A percentile compares a stretch with the other conserved stretches of the same genome.
phyloP scores from a whole-genome alignment of 2,329 filamentous ascomycete genomes.

The Akanthomyces uredinophilus region DNA sequence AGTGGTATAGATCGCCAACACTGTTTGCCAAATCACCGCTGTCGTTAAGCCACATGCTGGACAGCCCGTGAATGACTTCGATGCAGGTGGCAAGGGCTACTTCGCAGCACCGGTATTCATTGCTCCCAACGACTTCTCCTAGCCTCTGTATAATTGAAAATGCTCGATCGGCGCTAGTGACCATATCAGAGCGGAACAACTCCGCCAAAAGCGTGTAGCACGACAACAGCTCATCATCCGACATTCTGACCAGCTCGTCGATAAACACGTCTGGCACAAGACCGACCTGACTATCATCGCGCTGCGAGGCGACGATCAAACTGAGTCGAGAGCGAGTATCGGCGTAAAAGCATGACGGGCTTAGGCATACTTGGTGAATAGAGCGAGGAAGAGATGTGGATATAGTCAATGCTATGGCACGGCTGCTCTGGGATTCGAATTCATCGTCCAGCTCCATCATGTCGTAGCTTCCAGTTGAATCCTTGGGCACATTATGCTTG shows the following conservation, averaged over 20 bases:
- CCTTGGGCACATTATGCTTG: conserved; percentile 29
- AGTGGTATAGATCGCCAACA: conserved; percentile 72
- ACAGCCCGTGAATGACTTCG: conserved; percentile 60
- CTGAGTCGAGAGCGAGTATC: conserved; percentile 43
- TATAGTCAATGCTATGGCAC: conserved; percentile 34
- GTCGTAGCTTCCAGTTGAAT: conserved; percentile 38
- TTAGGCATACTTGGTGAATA: conserved; percentile 37
- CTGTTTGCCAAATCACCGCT: conserved; percentile 56
- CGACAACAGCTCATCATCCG: conserved; percentile 49
- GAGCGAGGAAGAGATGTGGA: conserved; percentile 41
- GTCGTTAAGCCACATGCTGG: conserved; percentile 57
- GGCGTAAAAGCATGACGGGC: conserved; percentile 41
- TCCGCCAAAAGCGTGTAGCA: conserved; percentile 47
- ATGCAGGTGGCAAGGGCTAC: conserved; percentile 63
- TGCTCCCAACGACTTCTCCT: conserved; percentile 47
- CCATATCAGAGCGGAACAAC: conserved; percentile 49
- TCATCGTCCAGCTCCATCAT: conserved; percentile 64
- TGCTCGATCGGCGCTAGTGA: conserved; percentile 43
- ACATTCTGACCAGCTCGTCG: conserved; percentile 42
- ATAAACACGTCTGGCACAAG: conserved; percentile 47
- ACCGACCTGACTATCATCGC: conserved; percentile 41
- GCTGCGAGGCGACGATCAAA: conserved; percentile 39
- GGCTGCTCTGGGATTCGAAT: conserved; percentile 56
- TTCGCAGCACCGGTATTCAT: conserved; percentile 68
- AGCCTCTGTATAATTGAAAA: conserved; percentile 44